Evolutionary conservation across 257 asterid genomes (phyloP).

Genomic region (Lavandula angustifolia): DNA sequence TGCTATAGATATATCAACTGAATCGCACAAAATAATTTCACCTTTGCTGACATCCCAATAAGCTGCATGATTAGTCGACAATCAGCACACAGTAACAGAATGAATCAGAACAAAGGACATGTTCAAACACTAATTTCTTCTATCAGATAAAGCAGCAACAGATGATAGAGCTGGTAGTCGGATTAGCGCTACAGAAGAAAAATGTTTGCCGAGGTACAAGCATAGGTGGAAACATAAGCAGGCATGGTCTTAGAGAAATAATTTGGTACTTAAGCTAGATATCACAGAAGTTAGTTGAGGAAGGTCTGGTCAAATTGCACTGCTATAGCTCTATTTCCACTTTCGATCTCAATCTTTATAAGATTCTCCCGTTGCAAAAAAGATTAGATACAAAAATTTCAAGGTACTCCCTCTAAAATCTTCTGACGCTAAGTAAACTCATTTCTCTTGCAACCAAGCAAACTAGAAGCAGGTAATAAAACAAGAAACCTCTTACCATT

Average conservation of each 20-base stretch:
- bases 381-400: too few species aligned
- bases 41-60: constrained; percentile 82
- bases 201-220: background rate
- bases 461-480: constrained; percentile 25
- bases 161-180: background rate
- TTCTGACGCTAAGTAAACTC: constrained; percentile 7
- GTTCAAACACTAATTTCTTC: background rate
- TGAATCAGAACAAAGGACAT: constrained; percentile 15
- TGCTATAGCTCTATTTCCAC: too few species aligned
- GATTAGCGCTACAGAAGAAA: background rate
- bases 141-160: background rate
- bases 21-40: constrained; percentile 65
- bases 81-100: constrained; percentile 32
- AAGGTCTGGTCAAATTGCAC: too few species aligned
- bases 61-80: constrained; percentile 51
- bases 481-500: constrained; percentile 59
- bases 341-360: too few species aligned
- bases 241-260: background rate
- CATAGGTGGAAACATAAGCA: background rate
- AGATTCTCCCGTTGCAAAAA: too few species aligned
- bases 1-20: constrained; percentile 97
- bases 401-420: background rate
- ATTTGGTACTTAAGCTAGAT: background rate
- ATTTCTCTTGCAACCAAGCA: constrained; percentile 17
- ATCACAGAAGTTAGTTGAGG: too few species aligned